These are phyloP conservation scores for Tuber brumale DNA, from an alignment of 495 filamentous ascomycete species.

Conservation along the genomic window DNA sequence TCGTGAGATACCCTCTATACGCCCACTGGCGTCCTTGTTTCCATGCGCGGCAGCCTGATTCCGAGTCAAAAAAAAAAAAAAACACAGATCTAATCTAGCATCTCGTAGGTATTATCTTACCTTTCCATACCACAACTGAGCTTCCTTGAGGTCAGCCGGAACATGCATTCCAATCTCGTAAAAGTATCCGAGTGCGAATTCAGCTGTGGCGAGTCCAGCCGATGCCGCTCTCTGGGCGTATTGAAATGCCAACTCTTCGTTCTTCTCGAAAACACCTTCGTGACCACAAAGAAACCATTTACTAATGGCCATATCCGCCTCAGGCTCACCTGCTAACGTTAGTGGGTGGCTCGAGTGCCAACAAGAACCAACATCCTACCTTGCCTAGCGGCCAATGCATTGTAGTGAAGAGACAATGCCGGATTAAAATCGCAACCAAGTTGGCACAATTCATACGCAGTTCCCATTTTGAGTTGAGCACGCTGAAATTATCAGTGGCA, in stretches of 20 bases:
- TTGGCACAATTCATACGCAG: constrained; percentile 88
- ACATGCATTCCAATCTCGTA: constrained; percentile 92
- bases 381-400: constrained; percentile 84
- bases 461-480: constrained; percentile 95
- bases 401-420: constrained; percentile 86
- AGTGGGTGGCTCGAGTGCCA: constrained; percentile 83
- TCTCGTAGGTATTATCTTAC: constrained; percentile 12
- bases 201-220: constrained; percentile 74
- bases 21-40: constrained; percentile 76
- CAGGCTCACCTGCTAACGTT: constrained; percentile 69
- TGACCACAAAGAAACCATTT: constrained; percentile 98
- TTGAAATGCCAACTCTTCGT: constrained; percentile 83
- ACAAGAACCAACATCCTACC: constrained; percentile 81
- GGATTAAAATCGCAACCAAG: constrained; percentile 94
- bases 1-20: constrained; percentile 77
- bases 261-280: constrained; percentile 85
- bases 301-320: constrained; percentile 93
- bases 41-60: constrained; percentile 68
- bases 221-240: constrained; percentile 83
- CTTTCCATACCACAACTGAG: constrained; percentile 81
- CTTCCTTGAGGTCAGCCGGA: constrained; percentile 70
- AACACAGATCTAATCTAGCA: background rate
- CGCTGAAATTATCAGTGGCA: constrained; percentile 44
- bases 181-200: constrained; percentile 95
- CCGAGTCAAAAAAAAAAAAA: constrained; percentile 20